Evolutionary conservation across 352 stramenopile species (phyloP).

Genomic region (Pythium vanterpoolii): DNA sequence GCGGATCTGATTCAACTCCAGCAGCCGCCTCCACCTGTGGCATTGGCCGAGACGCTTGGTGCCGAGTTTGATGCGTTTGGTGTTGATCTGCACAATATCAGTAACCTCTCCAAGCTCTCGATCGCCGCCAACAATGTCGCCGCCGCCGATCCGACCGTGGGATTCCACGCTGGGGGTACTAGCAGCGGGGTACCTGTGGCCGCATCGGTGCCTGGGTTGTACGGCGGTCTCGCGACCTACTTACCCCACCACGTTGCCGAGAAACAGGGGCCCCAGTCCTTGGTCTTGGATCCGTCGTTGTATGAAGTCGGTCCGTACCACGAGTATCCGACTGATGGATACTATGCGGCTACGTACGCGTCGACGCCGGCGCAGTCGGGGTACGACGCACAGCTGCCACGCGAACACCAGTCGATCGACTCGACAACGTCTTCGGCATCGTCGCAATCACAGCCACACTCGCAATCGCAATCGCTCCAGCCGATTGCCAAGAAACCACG

Average conservation of each 20-base stretch:
- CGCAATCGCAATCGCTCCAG: constrained; percentile 24
- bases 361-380: background rate
- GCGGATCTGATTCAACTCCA: background rate
- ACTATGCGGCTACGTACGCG: background rate
- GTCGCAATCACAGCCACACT: too few relatives aligned
- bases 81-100: constrained; percentile 14
- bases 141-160: background rate
- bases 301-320: constrained; percentile 15
- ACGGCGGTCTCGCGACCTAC: constrained; percentile 9
- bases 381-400: background rate
- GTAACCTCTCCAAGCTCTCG: constrained; percentile 22
- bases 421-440: too few relatives aligned
- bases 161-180: background rate
- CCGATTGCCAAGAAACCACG: constrained; percentile 54
- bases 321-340: background rate
- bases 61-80: constrained; percentile 18
- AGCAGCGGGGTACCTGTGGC: background rate
- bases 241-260: constrained; percentile 21
- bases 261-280: constrained; percentile 2
- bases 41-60: background rate
- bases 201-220: background rate
- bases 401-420: background rate
- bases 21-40: background rate
- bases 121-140: constrained; percentile 16
- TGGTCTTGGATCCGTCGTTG: constrained; percentile 2